phyloP scores from a whole-genome alignment of 2,329 filamentous ascomycete species.

The Graphilbum sp. region DNA sequence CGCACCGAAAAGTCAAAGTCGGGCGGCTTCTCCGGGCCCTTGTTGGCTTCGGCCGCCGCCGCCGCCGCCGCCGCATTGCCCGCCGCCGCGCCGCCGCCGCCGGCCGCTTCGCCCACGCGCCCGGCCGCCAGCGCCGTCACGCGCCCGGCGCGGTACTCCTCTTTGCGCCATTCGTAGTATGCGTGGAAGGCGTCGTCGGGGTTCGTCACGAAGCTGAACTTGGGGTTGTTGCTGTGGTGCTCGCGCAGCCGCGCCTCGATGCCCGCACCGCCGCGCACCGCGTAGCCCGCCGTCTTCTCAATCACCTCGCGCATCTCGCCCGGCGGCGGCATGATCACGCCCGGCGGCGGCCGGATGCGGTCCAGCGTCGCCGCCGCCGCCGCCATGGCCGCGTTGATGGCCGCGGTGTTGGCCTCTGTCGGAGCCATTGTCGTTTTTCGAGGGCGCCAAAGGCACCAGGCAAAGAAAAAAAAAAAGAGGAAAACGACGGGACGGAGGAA shows the following conservation, averaged over 20 bases:
- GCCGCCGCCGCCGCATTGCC: slow-evolving; percentile 16
- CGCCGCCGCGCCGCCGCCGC: slow-evolving; percentile 15
- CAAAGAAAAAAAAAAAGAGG: too few species aligned
- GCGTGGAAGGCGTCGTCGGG: slow-evolving; percentile 67
- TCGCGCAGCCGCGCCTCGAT: slow-evolving; percentile 77
- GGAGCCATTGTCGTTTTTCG: slow-evolving; percentile 15
- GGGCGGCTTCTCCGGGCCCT: slow-evolving; percentile 69
- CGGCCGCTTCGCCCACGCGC: slow-evolving; percentile 44
- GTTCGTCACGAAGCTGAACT: slow-evolving; percentile 80
- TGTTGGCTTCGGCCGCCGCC: slow-evolving; percentile 40
- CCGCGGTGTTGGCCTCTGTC: slow-evolving; percentile 2
- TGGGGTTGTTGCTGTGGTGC: slow-evolving; percentile 71
- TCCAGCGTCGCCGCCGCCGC: slow-evolving; percentile 35
- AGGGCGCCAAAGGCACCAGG: too few species aligned
- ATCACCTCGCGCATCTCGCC: slow-evolving; percentile 69
- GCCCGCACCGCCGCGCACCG: slow-evolving; percentile 48
- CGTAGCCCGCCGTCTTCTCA: slow-evolving; percentile 90
- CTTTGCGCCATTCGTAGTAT: slow-evolving; percentile 82
- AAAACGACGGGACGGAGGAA: too few species aligned
- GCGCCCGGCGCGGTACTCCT: slow-evolving; percentile 70
- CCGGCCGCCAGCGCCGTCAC: slow-evolving; percentile 67
- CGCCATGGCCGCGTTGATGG: slow-evolving; percentile 29
- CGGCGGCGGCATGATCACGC: slow-evolving; percentile 73
- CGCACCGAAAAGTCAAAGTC: slow-evolving; percentile 88
- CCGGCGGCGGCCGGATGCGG: slow-evolving; percentile 61